A percentile compares a stretch with the other conserved stretches of the same genome.
Evolutionary conservation across 2,329 filamentous ascomycete genomes (phyloP).

Genomic region (Pseudocercospora ulei): DNA sequence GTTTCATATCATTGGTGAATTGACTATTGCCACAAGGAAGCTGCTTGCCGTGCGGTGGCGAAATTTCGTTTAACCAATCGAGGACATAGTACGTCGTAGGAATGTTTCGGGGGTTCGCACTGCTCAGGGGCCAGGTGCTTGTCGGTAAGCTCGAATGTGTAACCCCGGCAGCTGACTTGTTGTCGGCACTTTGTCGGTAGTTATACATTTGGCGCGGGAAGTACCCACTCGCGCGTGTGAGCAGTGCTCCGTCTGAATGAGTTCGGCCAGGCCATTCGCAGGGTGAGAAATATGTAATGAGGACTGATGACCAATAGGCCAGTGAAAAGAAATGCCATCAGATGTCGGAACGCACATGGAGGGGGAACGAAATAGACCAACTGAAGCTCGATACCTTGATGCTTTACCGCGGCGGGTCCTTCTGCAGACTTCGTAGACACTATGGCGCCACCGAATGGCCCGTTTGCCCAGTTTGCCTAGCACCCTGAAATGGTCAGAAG

Average conservation of each 20-base stretch:
- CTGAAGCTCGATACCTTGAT: constrained; percentile 4
- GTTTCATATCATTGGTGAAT: constrained; percentile 10
- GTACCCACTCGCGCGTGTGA: constrained; percentile 39
- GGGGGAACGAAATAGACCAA: neutral
- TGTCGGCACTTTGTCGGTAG: constrained; percentile 11
- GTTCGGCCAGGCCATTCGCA: constrained; percentile 39
- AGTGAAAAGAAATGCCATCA: neutral
- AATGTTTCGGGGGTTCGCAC: constrained; percentile 51
- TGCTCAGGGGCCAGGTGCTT: constrained; percentile 54
- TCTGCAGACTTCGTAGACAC: constrained; percentile 2
- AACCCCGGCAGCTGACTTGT: constrained; percentile 49
- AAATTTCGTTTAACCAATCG: constrained; percentile 53
- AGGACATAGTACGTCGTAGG: constrained; percentile 62
- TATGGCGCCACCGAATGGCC: constrained; percentile 1
- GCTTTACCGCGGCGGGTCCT: constrained; percentile 6
- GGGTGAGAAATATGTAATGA: neutral
- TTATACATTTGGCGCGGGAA: constrained; percentile 9
- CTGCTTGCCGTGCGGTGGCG: constrained; percentile 39
- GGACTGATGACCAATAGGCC: neutral
- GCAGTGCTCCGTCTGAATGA: constrained; percentile 38
- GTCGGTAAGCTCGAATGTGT: constrained; percentile 59
- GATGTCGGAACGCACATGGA: neutral
- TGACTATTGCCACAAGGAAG: constrained; percentile 36
- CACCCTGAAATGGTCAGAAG: constrained; percentile 1
- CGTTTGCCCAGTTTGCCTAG: neutral